Evolutionary conservation across 345 rosid species (phyloP).

Genomic region (Eucalyptus fibrosa): DNA sequence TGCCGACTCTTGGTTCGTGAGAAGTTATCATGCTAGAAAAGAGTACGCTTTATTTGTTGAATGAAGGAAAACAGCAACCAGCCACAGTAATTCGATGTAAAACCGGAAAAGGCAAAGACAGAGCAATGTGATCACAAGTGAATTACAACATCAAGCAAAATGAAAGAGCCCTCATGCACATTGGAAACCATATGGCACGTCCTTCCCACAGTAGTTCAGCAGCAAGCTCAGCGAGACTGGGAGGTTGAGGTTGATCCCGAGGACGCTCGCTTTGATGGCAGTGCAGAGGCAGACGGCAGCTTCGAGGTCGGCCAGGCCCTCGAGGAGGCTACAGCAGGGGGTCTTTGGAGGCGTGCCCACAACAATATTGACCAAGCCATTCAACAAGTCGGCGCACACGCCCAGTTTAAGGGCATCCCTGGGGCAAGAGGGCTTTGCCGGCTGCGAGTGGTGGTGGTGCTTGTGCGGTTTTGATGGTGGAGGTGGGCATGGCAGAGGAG

Average conservation of each 20-base stretch:
- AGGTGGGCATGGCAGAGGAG: constrained; percentile 23
- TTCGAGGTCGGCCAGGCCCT: constrained; percentile 46
- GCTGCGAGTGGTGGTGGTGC: constrained; percentile 5
- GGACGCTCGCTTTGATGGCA: constrained; percentile 47
- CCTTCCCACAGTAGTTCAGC: constrained; percentile 57
- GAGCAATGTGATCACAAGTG: background rate
- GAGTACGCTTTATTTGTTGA: background rate
- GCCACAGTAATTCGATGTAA: background rate
- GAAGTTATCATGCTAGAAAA: background rate
- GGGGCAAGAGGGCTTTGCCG: constrained; percentile 36
- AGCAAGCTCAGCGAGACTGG: constrained; percentile 50
- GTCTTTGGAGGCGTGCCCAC: constrained; percentile 42
- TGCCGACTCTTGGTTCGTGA: background rate
- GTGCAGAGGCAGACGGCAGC: constrained; percentile 87
- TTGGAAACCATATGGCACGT: constrained; percentile 49
- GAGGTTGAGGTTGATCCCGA: constrained; percentile 43
- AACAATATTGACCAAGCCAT: constrained; percentile 24
- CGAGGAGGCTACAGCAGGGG: constrained; percentile 49
- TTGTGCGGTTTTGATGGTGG: constrained; percentile 2
- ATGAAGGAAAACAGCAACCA: background rate
- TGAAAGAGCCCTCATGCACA: constrained; percentile 9
- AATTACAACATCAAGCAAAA: background rate
- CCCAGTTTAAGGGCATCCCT: constrained; percentile 61
- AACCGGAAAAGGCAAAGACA: background rate
- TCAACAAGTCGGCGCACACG: constrained; percentile 39